These are phyloP conservation scores for Grigorovia yakushimaensis DNA, from an alignment of 805 yeast species.

Conservation along the genomic window DNA sequence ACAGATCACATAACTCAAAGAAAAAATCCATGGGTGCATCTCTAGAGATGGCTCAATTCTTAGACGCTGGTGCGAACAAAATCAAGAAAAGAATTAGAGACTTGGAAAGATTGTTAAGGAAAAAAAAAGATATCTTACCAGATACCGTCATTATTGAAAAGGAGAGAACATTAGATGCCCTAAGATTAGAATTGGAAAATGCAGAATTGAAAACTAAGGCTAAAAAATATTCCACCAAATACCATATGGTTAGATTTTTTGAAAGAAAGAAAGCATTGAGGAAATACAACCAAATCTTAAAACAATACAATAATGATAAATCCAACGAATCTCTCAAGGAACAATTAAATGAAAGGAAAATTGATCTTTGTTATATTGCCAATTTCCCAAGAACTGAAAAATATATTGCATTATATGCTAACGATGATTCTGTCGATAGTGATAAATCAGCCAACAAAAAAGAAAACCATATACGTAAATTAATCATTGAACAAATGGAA, in stretches of 20 bases:
- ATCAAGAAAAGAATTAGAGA: conserved; percentile 83
- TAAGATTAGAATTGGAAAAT: conserved; percentile 46
- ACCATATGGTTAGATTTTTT: conserved; percentile 89
- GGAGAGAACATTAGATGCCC: conserved; percentile 64
- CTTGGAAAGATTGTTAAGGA: conserved; percentile 54
- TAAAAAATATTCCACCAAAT: conserved; percentile 53
- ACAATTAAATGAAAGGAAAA: conserved; percentile 42
- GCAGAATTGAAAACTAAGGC: conserved; percentile 38
- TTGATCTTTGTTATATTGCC: conserved; percentile 65
- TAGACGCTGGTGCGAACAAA: conserved; percentile 39
- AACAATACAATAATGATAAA: conserved; percentile 19
- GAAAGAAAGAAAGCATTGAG: conserved; percentile 81
- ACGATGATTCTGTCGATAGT: conserved; percentile 23
- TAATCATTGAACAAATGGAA: conserved; percentile 43
- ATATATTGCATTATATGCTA: conserved; percentile 70
- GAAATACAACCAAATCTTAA: conserved; percentile 43
- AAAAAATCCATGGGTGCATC: conserved; percentile 15
- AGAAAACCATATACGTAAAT: conserved; percentile 38
- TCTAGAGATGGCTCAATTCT: conserved; percentile 30
- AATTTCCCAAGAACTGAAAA: conserved; percentile 72
- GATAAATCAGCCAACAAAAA: conserved; percentile 36
- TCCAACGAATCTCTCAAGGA: conserved; percentile 16
- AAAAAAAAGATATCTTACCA: conserved; percentile 46
- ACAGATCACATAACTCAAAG: conserved; percentile 4
- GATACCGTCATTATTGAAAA: conserved; percentile 58